Conservation (phyloP, 768 basidiomycete species). For the Leccinum longicurvipes region DNA sequence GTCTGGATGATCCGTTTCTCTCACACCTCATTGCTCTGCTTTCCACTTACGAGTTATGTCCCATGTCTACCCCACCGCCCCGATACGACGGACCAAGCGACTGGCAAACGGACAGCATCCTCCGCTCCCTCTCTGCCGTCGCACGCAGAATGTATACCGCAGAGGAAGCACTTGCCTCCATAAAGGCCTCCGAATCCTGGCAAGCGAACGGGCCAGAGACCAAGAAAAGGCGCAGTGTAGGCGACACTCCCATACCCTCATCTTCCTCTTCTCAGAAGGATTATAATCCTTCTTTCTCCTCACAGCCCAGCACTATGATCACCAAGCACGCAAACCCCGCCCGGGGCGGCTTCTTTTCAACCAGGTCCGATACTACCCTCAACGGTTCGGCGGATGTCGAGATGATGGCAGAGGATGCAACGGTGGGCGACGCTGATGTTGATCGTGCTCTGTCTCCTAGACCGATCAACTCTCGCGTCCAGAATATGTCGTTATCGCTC, state of each 20-base stretch:
- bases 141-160: constrained; percentile 55
- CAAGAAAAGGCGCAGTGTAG: constrained; percentile 44
- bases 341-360: constrained; percentile 23
- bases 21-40: constrained; percentile 56
- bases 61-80: constrained; percentile 47
- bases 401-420: constrained; percentile 26
- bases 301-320: constrained; percentile 26
- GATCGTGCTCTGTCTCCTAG: constrained; percentile 19
- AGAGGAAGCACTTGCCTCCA: constrained; percentile 42
- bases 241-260: constrained; percentile 35
- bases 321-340: constrained; percentile 12
- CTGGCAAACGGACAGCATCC: constrained; percentile 58
- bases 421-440: constrained; percentile 25
- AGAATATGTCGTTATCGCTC: constrained; percentile 50
- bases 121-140: constrained; percentile 48
- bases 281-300: constrained; percentile 8
- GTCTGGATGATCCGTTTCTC: constrained; percentile 39
- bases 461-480: constrained; percentile 29
- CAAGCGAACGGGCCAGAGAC: constrained; percentile 37
- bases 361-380: constrained; percentile 20
- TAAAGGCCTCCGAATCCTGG: constrained; percentile 38
- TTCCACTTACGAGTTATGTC: constrained; percentile 57
- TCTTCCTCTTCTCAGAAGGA: constrained; percentile 28
- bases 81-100: constrained; percentile 53
- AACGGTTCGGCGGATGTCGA: constrained; percentile 24